Conservation (phyloP, 2,329 filamentous ascomycete genomes). For the Amphichorda felina region DNA sequence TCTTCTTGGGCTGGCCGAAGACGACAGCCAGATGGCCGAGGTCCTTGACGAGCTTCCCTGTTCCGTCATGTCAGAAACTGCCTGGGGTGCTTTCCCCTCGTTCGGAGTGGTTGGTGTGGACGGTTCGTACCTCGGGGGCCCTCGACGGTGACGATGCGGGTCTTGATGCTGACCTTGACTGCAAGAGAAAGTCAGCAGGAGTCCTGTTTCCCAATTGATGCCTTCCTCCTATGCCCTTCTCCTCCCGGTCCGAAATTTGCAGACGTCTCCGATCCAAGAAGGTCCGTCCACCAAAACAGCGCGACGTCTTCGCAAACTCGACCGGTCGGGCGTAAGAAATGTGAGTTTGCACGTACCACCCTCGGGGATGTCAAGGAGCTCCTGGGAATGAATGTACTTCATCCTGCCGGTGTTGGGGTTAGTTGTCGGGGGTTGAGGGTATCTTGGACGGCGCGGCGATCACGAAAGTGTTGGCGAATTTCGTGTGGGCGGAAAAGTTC, state of each 20-base stretch:
- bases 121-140: conserved; percentile 68
- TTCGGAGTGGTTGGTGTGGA: neutral
- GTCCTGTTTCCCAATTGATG: conserved; percentile 6
- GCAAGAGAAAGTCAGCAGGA: conserved; percentile 17
- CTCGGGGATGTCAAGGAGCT: conserved; percentile 90
- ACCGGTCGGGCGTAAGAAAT: conserved; percentile 4
- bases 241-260: neutral
- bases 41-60: conserved; percentile 93
- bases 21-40: conserved; percentile 92
- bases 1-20: conserved; percentile 80
- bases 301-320: conserved; percentile 1
- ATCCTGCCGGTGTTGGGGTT: conserved; percentile 62
- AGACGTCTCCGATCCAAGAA: neutral
- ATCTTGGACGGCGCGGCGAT: conserved; percentile 22
- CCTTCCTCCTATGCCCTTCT: neutral
- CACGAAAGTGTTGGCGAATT: conserved; percentile 25
- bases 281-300: neutral
- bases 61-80: conserved; percentile 7
- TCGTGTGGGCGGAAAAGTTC: conserved; percentile 32
- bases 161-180: conserved; percentile 99
- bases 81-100: neutral
- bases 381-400: conserved; percentile 99
- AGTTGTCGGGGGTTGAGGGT: conserved; percentile 26
- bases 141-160: conserved; percentile 91
- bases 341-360: conserved; percentile 61